A percentile compares a stretch with the other conserved stretches of the same genome.
phyloP scores from a whole-genome alignment of 768 basidiomycete genomes.

The Termitomyces sp. region DNA sequence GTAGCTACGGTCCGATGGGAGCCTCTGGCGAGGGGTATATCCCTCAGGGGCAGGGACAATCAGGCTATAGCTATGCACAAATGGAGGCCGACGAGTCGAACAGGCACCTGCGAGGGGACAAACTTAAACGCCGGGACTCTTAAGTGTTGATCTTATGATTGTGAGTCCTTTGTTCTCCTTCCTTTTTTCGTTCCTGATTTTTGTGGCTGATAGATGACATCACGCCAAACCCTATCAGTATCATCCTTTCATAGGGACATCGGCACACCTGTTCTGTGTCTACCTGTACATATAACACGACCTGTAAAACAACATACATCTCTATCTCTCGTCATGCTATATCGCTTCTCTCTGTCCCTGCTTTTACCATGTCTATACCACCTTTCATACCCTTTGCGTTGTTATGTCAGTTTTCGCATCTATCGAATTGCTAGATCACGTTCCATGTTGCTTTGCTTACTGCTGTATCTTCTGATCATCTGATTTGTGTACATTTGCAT shows the following conservation, averaged over 20 bases:
- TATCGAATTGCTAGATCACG: not conserved
- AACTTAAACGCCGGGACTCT: conserved; percentile 1
- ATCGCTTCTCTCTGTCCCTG: not conserved
- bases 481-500: not conserved
- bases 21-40: not conserved
- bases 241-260: not conserved
- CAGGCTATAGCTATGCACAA: not conserved
- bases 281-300: not conserved
- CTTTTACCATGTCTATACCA: not conserved
- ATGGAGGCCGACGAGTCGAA: not conserved
- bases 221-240: not conserved
- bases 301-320: not conserved
- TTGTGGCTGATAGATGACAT: not conserved
- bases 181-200: not conserved
- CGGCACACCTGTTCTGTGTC: not conserved
- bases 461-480: not conserved
- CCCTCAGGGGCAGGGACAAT: not conserved
- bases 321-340: not conserved
- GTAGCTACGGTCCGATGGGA: not conserved
- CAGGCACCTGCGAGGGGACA: conserved; percentile 2
- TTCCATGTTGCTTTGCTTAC: not conserved
- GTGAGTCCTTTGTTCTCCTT: not conserved
- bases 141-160: not conserved
- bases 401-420: not conserved
- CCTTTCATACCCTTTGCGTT: not conserved